Base-by-base conservation (phyloP, 73 alveolate species). In the Loxodes magnus region DNA sequence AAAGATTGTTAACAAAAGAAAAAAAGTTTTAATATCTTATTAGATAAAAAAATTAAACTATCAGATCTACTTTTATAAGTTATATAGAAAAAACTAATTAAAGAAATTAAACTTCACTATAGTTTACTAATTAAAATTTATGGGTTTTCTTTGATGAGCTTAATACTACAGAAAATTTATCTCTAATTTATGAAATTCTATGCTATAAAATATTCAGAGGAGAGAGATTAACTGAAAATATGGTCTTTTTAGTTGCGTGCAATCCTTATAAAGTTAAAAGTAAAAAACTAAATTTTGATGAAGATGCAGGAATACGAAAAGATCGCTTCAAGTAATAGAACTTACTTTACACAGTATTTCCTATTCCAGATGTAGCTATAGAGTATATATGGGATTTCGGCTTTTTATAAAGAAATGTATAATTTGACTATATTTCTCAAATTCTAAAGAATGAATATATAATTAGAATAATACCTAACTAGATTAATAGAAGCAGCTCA, bases 81-180 rank as follows among this genome's bases (percentile, higher is more conserved):
- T 46, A 71, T 21, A 31, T 52, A 25, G 67, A 54, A 36, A 39
- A 35, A 53, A 66, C 86, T 27, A 33, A 51, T 35, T 66, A 35
- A 36, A 36, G 14, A 53, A n/a, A n/a, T n/a, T n/a, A n/a, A n/a
- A n/a, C n/a, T n/a, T n/a, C n/a, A n/a, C n/a, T n/a, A n/a, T n/a
- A n/a, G n/a, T n/a, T n/a, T n/a, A n/a, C n/a, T n/a, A n/a, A n/a
- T n/a, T n/a, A 78, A 26, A 68, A 62, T 49, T n/a, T 77, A 0
- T 69, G 84, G 84, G 69, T 77, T 34, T 77, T 77, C 62, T 63
- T 77, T 34, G 90, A 77, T 55, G 90, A 77, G 64, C 60, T 77
- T 21, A 69, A 68, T 61, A 68, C 82, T 21, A 64, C 74, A 43
- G 74, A 72, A 37, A 22, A 61, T 20, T 12, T 72, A 7, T 79